A percentile compares a stretch with the other conserved stretches of the same genome.
phyloP scores from a whole-genome alignment of 129 eudicot genomes.

The Saussurea involucrata region DNA sequence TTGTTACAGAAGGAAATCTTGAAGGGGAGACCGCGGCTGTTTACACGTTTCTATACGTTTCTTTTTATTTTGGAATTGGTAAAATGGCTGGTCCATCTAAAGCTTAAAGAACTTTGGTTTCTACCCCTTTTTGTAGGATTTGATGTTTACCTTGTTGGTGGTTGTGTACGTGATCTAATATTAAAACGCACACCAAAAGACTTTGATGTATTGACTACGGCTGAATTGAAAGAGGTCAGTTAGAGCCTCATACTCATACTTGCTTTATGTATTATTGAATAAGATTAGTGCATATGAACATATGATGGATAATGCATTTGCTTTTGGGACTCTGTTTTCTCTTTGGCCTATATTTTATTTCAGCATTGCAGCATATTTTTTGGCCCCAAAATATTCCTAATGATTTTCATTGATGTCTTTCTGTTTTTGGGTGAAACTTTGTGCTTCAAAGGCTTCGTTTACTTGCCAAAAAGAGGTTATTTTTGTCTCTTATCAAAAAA shows the following conservation, averaged over 20 bases:
- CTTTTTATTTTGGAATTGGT: background rate
- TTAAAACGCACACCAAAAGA: constrained; percentile 76
- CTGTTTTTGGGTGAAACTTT: no score
- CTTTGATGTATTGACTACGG: constrained; percentile 77
- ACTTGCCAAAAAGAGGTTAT: no score
- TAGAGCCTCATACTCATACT: constrained; percentile 12
- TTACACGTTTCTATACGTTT: background rate
- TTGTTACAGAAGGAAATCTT: no score
- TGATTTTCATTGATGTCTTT: no score
- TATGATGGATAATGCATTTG: background rate
- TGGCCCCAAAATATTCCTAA: background rate
- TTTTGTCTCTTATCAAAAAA: no score
- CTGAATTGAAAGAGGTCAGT: constrained; percentile 70
- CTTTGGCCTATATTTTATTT: background rate
- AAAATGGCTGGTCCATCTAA: background rate
- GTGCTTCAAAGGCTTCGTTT: no score
- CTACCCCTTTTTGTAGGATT: constrained; percentile 41
- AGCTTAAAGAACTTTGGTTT: background rate
- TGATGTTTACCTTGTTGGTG: constrained; percentile 91
- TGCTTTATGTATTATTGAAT: background rate
- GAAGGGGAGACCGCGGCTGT: no score
- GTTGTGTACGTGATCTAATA: constrained; percentile 84
- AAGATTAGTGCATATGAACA: background rate
- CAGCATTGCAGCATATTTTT: background rate
- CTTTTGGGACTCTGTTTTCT: background rate